Evolutionary conservation across 1,139 yeast species (phyloP).

Genomic region (Yamadazyma trypodendri): DNA sequence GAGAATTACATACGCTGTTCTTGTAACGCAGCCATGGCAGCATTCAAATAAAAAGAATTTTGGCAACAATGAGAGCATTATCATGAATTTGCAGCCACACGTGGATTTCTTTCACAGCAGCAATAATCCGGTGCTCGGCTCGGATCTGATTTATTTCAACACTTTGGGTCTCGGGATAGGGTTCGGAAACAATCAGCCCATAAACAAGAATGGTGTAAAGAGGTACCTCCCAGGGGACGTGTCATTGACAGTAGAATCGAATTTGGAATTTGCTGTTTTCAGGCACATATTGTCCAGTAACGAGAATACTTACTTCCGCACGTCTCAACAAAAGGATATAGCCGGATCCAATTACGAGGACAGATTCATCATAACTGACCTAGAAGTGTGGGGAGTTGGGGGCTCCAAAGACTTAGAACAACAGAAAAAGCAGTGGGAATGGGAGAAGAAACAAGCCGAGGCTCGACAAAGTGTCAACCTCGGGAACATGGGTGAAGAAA

Average conservation of each 20-base stretch:
- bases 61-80: conserved; percentile 55
- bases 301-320: conserved; percentile 25
- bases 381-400: conserved; percentile 94
- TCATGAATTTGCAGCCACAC: conserved; percentile 66
- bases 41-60: conserved; percentile 69
- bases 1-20: conserved; percentile 58
- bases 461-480: conserved; percentile 71
- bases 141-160: conserved; percentile 57
- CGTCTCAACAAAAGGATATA: conserved; percentile 22
- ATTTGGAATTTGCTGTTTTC: conserved; percentile 78
- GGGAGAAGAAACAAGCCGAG: conserved; percentile 87
- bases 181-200: conserved; percentile 68
- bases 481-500: conserved; percentile 69
- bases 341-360: conserved; percentile 56
- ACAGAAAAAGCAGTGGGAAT: conserved; percentile 78
- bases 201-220: conserved; percentile 42
- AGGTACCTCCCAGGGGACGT: conserved; percentile 62
- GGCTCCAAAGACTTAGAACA: conserved; percentile 71
- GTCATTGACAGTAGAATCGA: conserved; percentile 73
- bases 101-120: conserved; percentile 53
- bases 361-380: conserved; percentile 65
- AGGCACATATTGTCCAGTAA: conserved; percentile 49
- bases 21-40: conserved; percentile 72
- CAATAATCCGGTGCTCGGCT: conserved; percentile 27
- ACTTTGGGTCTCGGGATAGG: conserved; percentile 78